Evolutionary conservation across 1,284 basidiomycete species (phyloP).

Genomic region (Cryptococcus jaspeensis): DNA sequence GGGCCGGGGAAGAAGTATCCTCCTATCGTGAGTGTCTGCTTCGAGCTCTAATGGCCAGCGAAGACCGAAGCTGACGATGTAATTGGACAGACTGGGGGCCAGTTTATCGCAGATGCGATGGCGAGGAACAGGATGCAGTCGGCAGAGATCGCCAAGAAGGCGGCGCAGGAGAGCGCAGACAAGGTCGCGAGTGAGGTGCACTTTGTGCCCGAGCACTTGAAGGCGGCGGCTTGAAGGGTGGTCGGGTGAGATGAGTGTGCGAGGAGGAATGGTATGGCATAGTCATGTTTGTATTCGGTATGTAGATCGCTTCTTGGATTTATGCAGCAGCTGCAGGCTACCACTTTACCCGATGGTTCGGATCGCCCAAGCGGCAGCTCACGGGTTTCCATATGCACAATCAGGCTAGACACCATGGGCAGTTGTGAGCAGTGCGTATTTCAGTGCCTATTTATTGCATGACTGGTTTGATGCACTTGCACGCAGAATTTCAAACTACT

Average conservation of each 20-base stretch:
- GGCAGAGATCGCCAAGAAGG: conserved; percentile 26
- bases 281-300: too few relatives aligned
- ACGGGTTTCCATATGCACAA: too few relatives aligned
- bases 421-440: too few relatives aligned
- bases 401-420: too few relatives aligned
- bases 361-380: too few relatives aligned
- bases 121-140: conserved; percentile 35
- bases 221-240: background rate
- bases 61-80: background rate
- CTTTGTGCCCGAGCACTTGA: conserved; percentile 32
- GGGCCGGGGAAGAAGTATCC: conserved; percentile 35
- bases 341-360: too few relatives aligned
- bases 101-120: conserved; percentile 35
- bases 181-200: conserved; percentile 26
- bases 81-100: conserved; percentile 26
- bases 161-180: conserved; percentile 16
- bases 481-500: too few relatives aligned
- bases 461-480: too few relatives aligned
- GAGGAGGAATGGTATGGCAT: too few relatives aligned
- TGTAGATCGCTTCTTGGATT: too few relatives aligned
- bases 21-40: conserved; percentile 25
- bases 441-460: too few relatives aligned
- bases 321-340: too few relatives aligned
- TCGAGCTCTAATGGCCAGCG: background rate
- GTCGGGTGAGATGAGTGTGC: background rate